Conservation (phyloP, 1,284 basidiomycete species). For the Ustilago tritici region DNA sequence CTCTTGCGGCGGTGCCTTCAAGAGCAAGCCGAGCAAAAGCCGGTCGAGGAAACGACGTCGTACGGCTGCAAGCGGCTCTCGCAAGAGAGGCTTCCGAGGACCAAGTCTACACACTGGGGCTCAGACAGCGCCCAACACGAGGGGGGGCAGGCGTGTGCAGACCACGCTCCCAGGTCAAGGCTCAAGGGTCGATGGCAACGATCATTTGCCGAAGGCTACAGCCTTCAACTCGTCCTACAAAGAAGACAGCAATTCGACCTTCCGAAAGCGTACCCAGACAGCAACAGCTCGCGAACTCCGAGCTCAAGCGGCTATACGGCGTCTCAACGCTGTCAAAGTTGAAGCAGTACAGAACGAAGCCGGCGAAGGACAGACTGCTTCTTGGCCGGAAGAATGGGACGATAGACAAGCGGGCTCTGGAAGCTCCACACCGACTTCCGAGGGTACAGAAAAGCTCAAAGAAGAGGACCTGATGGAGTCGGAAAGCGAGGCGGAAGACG, state of each 20-base stretch:
- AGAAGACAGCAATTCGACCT: constrained; percentile 58
- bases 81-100: constrained; percentile 40
- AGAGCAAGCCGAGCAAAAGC: constrained; percentile 35
- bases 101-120: constrained; percentile 59
- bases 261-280: constrained; percentile 52
- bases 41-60: constrained; percentile 24
- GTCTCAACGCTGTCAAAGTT: constrained; percentile 21
- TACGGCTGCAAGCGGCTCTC: constrained; percentile 9
- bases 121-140: constrained; percentile 54
- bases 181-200: constrained; percentile 52
- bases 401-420: background rate
- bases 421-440: background rate
- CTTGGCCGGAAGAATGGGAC: constrained; percentile 12
- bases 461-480: constrained; percentile 16
- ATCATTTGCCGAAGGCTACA: constrained; percentile 47
- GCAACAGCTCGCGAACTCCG: constrained; percentile 41
- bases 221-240: constrained; percentile 41
- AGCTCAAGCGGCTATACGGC: constrained; percentile 46
- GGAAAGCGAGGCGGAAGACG: constrained; percentile 36
- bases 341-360: constrained; percentile 8
- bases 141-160: constrained; percentile 36
- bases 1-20: constrained; percentile 56
- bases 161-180: constrained; percentile 40
- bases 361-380: background rate
- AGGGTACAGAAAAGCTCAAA: constrained; percentile 6